Evolutionary conservation across 768 basidiomycete species (phyloP), one percentile per base, ranked within the genome.

Genomic region (Termitomyces sp.): DNA sequence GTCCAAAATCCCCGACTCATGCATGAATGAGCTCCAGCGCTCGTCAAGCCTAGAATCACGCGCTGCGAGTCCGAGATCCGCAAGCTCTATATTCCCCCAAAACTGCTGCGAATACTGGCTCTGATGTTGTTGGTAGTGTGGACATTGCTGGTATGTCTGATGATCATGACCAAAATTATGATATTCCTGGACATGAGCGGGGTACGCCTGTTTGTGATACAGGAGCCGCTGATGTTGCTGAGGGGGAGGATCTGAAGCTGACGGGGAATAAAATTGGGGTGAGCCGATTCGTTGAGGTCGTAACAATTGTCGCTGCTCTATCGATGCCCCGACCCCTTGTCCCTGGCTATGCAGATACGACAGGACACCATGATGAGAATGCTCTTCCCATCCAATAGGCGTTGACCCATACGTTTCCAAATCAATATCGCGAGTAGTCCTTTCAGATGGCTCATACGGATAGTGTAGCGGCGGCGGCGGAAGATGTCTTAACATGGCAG

Each of bases 21-120:
- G 78, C 81, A 86, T 82, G 63, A 86, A 85, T 29, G 78, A 79
- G 55, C 78, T 78, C 84, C 84, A 86, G 24, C 81, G 71, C 63
- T 82, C 80, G 51, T 82, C 81, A 39, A 85, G 63, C 37, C 80
- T 71, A 44, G 81, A 81, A 58, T 79, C 79, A 24, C 81, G 72
- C 10, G 84, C 72, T 5, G 83, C 83, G 26, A 88, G 70, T 7
- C 87, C 87, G 4, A 88, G 74, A 55, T 83, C 77, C 0, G 82
- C 79, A 18, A 88, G 70, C 53, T 84, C 83, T 18, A 76, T 60
- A 44, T 71, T 64, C 13, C 48, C 56, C 27, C 71, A 67, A 18
- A 71, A 65, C 36, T 57, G 31, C 32, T 53, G 53, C 5, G 54
- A 31, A 16, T 59, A 32, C n/a, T 37, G 51, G 9, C 64, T 62